Percentiles rank a stretch among this genome's conserved stretches.
phyloP scores from a whole-genome alignment of 2,329 filamentous ascomycete genomes.

The Westerdykella sp. region DNA sequence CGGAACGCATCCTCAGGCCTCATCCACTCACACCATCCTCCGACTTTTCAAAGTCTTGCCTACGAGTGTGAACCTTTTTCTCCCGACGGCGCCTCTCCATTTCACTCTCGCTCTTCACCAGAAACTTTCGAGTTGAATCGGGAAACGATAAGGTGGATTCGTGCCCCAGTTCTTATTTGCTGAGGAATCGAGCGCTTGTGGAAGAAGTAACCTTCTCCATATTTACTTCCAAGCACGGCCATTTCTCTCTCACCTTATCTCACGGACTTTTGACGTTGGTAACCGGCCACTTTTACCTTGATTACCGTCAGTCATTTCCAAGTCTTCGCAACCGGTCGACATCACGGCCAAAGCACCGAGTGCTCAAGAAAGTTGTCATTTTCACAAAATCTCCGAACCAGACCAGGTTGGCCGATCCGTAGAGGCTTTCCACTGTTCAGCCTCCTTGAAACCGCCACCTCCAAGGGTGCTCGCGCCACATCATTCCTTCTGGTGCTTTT shows the following conservation, averaged over 20 bases:
- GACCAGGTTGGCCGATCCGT: conserved; percentile 24
- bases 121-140: conserved; percentile 6
- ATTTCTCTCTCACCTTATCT: neutral
- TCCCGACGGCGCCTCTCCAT: conserved; percentile 7
- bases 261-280: neutral
- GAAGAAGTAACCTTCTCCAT: conserved; percentile 28
- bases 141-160: conserved; percentile 5
- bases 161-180: conserved; percentile 25
- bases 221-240: conserved; percentile 20
- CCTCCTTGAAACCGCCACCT: conserved; percentile 31
- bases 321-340: conserved; percentile 4
- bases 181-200: conserved; percentile 18
- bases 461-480: conserved; percentile 29
- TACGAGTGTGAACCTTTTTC: neutral
- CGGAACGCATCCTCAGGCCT: conserved; percentile 10
- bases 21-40: conserved; percentile 17
- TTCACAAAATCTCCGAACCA: conserved; percentile 20
- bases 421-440: conserved; percentile 20
- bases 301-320: conserved; percentile 1
- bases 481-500: conserved; percentile 24
- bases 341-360: conserved; percentile 7
- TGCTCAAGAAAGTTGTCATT: conserved; percentile 6
- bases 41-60: conserved; percentile 1
- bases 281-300: neutral
- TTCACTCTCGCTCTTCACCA: conserved; percentile 14